A percentile compares a stretch with the other conserved stretches of the same genome.
These are phyloP conservation scores for Alternaria sp. DNA, from an alignment of 2,329 filamentous ascomycete species.

Conservation along the genomic window DNA sequence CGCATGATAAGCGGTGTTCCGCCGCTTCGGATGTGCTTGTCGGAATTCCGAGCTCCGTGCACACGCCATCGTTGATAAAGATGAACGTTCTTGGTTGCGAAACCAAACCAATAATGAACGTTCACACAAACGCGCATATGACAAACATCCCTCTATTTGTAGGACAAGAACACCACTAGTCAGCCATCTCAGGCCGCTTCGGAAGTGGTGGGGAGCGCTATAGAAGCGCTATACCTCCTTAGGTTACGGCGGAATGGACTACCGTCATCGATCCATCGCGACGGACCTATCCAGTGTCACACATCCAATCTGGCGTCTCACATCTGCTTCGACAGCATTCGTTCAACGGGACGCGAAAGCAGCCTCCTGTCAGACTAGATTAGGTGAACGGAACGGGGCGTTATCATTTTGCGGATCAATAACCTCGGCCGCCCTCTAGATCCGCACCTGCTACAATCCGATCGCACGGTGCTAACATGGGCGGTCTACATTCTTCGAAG, in stretches of 20 bases:
- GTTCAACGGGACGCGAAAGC: neutral
- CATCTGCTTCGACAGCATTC: neutral
- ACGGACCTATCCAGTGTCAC: slow-evolving; percentile 5
- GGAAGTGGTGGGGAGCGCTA: slow-evolving; percentile 6
- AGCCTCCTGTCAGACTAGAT: slow-evolving; percentile 2
- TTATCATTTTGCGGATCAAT: slow-evolving; percentile 1
- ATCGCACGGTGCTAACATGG: slow-evolving; percentile 17
- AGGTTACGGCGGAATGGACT: slow-evolving; percentile 1
- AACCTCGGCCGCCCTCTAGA: neutral
- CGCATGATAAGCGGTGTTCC: neutral
- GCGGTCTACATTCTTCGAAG: slow-evolving; percentile 23
- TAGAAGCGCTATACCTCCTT: slow-evolving; percentile 4
- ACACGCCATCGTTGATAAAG: neutral
- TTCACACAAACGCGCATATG: neutral
- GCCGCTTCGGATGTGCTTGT: neutral
- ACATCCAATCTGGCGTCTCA: slow-evolving; percentile 2
- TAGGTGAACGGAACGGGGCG: slow-evolving; percentile 1
- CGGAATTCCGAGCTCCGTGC: neutral
- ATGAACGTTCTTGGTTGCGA: neutral
- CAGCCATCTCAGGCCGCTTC: neutral
- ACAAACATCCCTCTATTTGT: neutral
- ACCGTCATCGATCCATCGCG: slow-evolving; percentile 17
- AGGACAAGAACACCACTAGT: neutral
- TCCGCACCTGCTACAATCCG: neutral
- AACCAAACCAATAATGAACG: neutral